These are phyloP conservation scores for Colletotrichum tropicicola DNA, from an alignment of 2,329 filamentous ascomycete species.

Conservation along the genomic window DNA sequence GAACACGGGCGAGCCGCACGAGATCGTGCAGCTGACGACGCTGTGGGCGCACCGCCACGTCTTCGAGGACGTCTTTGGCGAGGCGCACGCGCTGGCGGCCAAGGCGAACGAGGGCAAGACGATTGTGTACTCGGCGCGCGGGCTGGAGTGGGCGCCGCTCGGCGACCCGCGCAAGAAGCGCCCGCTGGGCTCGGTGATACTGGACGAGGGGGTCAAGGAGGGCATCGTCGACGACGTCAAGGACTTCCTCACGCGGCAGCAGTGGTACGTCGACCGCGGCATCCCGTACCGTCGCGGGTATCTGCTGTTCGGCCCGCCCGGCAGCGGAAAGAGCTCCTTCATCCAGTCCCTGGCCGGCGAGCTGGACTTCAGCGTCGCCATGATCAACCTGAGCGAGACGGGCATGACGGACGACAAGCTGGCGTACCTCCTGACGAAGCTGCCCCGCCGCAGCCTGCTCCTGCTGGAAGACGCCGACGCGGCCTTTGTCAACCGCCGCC, in stretches of 20 bases:
- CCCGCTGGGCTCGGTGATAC: constrained; percentile 85
- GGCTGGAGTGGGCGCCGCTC: constrained; percentile 85
- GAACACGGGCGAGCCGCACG: constrained; percentile 88
- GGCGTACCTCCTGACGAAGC: constrained; percentile 84
- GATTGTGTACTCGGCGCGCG: constrained; percentile 85
- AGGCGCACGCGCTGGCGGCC: constrained; percentile 83
- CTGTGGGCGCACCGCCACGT: constrained; percentile 89
- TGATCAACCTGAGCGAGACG: constrained; percentile 89
- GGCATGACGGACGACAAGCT: constrained; percentile 91
- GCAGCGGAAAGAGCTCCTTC: constrained; percentile 94
- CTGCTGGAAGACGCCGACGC: constrained; percentile 92
- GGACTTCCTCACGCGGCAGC: constrained; percentile 80
- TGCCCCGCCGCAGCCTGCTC: constrained; percentile 84
- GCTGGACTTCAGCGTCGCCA: constrained; percentile 90
- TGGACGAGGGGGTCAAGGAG: constrained; percentile 86
- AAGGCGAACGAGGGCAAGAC: constrained; percentile 92
- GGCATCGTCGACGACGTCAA: constrained; percentile 81
- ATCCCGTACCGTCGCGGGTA: constrained; percentile 94
- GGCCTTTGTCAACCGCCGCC: constrained; percentile 84
- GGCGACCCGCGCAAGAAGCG: constrained; percentile 87
- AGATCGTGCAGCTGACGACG: constrained; percentile 91
- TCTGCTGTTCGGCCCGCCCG: constrained; percentile 87
- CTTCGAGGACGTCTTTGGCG: constrained; percentile 88
- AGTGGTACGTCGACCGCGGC: constrained; percentile 94
- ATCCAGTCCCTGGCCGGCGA: constrained; percentile 96